Evolutionary conservation across 1,139 yeast species (phyloP), one percentile per base, ranked within the genome.

Genomic region (Eremothecium cymbalariae): DNA sequence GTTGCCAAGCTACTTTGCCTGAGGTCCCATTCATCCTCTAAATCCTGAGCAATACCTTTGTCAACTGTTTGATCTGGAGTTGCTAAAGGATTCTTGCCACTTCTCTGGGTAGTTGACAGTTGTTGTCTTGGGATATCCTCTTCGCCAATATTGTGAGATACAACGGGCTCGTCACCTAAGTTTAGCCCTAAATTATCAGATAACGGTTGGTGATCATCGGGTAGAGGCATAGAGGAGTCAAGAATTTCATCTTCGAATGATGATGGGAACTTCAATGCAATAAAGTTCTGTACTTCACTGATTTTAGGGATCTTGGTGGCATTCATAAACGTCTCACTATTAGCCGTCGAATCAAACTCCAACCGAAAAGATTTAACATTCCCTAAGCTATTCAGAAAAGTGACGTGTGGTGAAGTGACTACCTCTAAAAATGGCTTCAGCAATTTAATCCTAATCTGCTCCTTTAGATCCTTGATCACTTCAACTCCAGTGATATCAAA

Each of bases 241-340:
- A 23, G 26, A n/a, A 23, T 25, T 3, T 29, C 37, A 14, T 26
- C 39, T 15, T 34, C 39, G 20, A 31, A 26, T 17, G 47, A 34
- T 17, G 35, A 29, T 8, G 33, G 17, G 28, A 37, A 25, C 13
- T 42, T 40, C 16, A 53, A 36, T 3, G 42, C 33, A 18, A 53
- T 42, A 23, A 40, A 48, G 2, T 44, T 40, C 22, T 40, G 39
- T 1, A 42, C 48, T 33, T 51, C 51, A 35, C 57, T 51, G 2
- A 53, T 38, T 29, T 47, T 51, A 5, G 43, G 43, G 6, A 31
- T 17, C 22, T 33, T 40, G 4, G 39, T 40, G 3, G 44, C 36
- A 20, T 37, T 37, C 23, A 39, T 35, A 24, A 46, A 36, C 1
- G 17, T 13, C 6, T 39, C 42, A 14, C 40, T 25, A 1, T 28